Base-by-base conservation (phyloP, 495 filamentous ascomycete species). In the Trypethelium eluteriae region DNA sequence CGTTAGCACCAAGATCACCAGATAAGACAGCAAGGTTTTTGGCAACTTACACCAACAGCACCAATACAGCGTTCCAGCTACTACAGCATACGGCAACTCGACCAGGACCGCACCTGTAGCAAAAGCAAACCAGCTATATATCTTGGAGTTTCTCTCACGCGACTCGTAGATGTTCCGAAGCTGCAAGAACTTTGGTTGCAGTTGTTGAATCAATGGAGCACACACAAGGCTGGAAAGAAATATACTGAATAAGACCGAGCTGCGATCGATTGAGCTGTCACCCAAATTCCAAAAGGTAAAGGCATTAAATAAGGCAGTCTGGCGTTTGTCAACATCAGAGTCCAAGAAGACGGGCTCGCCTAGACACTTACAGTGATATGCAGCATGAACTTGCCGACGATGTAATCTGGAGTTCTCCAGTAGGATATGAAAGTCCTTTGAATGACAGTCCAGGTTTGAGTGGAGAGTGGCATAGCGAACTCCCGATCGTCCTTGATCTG, bases 331-430 rank as follows among this genome's bases (percentile, higher is more conserved):
- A 7, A 14, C 41, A 7, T 44, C 14, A 7, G 63, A 66, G 62
- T 64, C 3, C 49, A 67, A 9, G 75, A 79, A 25, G 25, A 25
- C 25, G 25, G 25, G 25, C 25, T 25, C 25, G 25, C 25, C 25
- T 25, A 25, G 25, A 25, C 25, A 25, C 25, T 25, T 25, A 25
- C 25, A 36, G 82, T 72, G 36, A 81, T 72, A 70, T 84, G 88
- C 47, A 89, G 82, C 25, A 79, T 74, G 10, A 76, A 66, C 76
- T 87, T 87, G 59, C 90, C 89, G 74, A 90, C 93, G 70, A 96
- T 88, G 77, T 97, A 97, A 0, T 83, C 81, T 2, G 92, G 92
- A 10, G 88, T 92, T 49, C 93, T 87, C 89, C 91, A 96, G 79
- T 93, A 95, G 73, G 95, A 90, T 74, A 93, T 79, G 78, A 94